A percentile compares a stretch with the other conserved stretches of the same genome.
Evolutionary conservation across 1,284 basidiomycete species (phyloP).

Genomic region (Microbotryum violaceum): DNA sequence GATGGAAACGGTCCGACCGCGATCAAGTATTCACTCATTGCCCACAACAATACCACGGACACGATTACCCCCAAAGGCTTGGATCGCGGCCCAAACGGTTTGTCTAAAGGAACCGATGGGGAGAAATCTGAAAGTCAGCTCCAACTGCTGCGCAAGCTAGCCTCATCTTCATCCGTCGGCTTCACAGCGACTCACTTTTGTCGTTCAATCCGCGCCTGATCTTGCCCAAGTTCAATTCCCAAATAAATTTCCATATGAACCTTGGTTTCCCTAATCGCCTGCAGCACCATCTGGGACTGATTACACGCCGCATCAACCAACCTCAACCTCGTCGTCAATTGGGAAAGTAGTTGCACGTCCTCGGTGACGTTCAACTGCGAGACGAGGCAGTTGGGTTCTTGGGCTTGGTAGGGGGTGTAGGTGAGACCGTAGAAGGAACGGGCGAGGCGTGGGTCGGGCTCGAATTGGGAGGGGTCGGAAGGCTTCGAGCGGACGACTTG

Average conservation of each 20-base stretch:
- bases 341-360: constrained; percentile 41
- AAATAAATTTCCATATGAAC: constrained; percentile 77
- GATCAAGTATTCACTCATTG: constrained; percentile 36
- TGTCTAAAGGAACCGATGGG: too few species aligned
- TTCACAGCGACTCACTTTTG: constrained; percentile 31
- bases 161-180: too few species aligned
- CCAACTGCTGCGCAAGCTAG: too few species aligned
- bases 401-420: constrained; percentile 53
- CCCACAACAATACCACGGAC: constrained; percentile 64
- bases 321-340: constrained; percentile 35
- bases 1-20: too few species aligned
- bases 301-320: constrained; percentile 47
- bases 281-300: constrained; percentile 51
- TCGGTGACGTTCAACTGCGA: constrained; percentile 39
- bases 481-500: constrained; percentile 26
- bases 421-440: constrained; percentile 64
- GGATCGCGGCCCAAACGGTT: constrained; percentile 51
- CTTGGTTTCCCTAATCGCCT: constrained; percentile 79
- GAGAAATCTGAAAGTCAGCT: too few species aligned
- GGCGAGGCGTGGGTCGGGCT: constrained; percentile 43
- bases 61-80: constrained; percentile 68
- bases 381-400: constrained; percentile 17
- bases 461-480: constrained; percentile 22
- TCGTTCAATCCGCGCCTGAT: constrained; percentile 39
- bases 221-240: constrained; percentile 57